Percentiles rank a stretch among this genome's conserved stretches.
Evolutionary conservation across 805 yeast genomes (phyloP).

Genomic region (Candida pini): DNA sequence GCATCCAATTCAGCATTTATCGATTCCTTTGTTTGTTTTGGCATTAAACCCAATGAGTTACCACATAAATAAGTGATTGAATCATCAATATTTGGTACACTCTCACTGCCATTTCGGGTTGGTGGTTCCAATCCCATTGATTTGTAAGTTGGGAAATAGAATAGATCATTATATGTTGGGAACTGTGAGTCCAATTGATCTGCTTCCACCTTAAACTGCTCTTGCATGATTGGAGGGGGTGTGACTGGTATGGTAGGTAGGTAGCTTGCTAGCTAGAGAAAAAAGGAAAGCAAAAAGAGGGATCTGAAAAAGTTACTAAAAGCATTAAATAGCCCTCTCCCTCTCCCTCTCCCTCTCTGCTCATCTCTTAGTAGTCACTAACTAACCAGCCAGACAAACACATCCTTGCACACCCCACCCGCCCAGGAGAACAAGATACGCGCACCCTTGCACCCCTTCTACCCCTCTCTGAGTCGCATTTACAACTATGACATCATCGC

Average conservation of each 20-base stretch:
- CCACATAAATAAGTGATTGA: slow-evolving; percentile 71
- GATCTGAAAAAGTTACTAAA: too few relatives aligned
- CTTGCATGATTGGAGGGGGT: not conserved
- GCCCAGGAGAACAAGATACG: not conserved
- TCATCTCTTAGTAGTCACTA: too few relatives aligned
- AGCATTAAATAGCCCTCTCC: too few relatives aligned
- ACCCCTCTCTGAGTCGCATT: not conserved
- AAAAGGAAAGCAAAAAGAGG: too few relatives aligned
- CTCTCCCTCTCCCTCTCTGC: too few relatives aligned
- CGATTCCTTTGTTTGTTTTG: slow-evolving; percentile 51
- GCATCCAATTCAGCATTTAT: slow-evolving; percentile 67
- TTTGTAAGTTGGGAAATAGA: slow-evolving; percentile 61
- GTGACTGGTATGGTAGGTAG: too few relatives aligned
- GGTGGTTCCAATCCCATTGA: slow-evolving; percentile 46
- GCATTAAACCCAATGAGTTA: slow-evolving; percentile 92
- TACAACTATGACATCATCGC: too few relatives aligned
- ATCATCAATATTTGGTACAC: slow-evolving; percentile 6
- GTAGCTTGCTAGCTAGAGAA: too few relatives aligned
- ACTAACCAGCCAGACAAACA: too few relatives aligned
- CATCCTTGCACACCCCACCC: too few relatives aligned
- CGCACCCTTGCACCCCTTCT: not conserved
- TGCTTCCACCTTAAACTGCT: slow-evolving; percentile 17
- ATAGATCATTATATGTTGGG: slow-evolving; percentile 38
- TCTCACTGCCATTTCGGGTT: slow-evolving; percentile 10
- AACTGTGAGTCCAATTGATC: slow-evolving; percentile 34